phyloP scores from a whole-genome alignment of 2,329 filamentous ascomycete genomes.

The Fusarium globosum region DNA sequence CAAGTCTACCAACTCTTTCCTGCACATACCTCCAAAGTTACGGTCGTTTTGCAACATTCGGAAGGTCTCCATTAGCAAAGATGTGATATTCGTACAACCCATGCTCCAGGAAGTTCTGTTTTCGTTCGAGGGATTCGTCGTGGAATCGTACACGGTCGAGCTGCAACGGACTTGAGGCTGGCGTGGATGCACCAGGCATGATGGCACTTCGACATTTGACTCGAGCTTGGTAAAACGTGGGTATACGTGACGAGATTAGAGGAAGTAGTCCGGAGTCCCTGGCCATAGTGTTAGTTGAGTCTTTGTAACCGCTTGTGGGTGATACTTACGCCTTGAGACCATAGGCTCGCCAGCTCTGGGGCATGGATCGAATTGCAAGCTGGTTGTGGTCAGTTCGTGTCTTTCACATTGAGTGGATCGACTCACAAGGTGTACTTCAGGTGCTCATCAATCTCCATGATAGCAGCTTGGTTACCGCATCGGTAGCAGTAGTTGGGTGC shows the following conservation, averaged over 20 bases:
- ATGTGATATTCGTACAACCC: conserved; percentile 36
- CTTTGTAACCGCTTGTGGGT: neutral
- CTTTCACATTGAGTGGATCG: too few species aligned
- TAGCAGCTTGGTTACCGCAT: conserved; percentile 99
- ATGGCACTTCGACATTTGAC: conserved; percentile 30
- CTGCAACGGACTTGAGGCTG: conserved; percentile 33
- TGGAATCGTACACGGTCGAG: conserved; percentile 47
- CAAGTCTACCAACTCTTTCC: conserved; percentile 28
- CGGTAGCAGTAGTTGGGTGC: conserved; percentile 97
- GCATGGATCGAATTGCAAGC: conserved; percentile 99
- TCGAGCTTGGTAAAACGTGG: conserved; percentile 42
- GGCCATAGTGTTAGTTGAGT: conserved; percentile 37
- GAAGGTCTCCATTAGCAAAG: conserved; percentile 36
- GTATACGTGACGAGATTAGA: conserved; percentile 66
- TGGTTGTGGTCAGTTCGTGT: conserved; percentile 56
- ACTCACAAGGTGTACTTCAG: conserved; percentile 99
- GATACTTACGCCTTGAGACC: conserved; percentile 85
- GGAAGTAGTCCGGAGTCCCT: conserved; percentile 98
- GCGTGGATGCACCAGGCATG: conserved; percentile 25
- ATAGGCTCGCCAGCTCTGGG: conserved; percentile 97
- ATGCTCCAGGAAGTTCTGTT: conserved; percentile 29
- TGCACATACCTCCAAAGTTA: conserved; percentile 19
- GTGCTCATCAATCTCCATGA: conserved; percentile 99
- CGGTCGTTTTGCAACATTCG: conserved; percentile 23
- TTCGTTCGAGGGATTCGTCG: conserved; percentile 34